These are phyloP conservation scores for Metschnikowia cubensis DNA, from an alignment of 805 yeast genomes.

Conservation along the genomic window DNA sequence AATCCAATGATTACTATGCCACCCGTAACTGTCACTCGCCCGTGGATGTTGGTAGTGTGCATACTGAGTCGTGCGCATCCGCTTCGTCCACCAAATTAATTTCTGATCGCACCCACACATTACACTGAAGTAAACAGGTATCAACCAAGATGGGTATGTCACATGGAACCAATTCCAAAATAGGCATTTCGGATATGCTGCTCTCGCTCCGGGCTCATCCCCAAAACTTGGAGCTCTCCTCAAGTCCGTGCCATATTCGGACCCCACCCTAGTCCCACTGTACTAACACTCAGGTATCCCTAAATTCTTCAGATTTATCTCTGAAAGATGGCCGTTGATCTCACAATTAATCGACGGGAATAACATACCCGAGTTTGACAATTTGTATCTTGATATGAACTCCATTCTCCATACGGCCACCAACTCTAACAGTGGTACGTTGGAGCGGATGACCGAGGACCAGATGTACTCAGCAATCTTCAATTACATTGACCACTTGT, in stretches of 20 bases:
- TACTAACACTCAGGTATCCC: constrained; percentile 67
- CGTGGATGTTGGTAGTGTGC: constrained; percentile 1
- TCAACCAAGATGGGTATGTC: constrained; percentile 11
- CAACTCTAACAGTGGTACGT: constrained; percentile 65
- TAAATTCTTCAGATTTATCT: constrained; percentile 91
- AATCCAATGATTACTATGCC: not conserved
- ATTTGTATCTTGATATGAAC: constrained; percentile 94
- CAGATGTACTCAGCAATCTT: constrained; percentile 91
- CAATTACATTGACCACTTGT: constrained; percentile 90
- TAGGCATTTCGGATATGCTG: too few species aligned
- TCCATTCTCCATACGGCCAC: constrained; percentile 93
- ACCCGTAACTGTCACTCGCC: not conserved
- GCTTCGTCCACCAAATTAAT: constrained; percentile 3
- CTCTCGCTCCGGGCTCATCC: too few species aligned
- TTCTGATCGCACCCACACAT: not conserved
- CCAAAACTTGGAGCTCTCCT: not conserved
- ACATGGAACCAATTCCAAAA: not conserved
- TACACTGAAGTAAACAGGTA: not conserved
- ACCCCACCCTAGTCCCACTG: too few species aligned
- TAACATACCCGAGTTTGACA: constrained; percentile 91
- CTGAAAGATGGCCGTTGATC: constrained; percentile 98
- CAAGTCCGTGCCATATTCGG: not conserved
- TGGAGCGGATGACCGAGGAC: constrained; percentile 73
- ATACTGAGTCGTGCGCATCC: constrained; percentile 6
- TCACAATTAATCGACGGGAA: constrained; percentile 78